phyloP scores from a whole-genome alignment of 139 green algal species.

The Pycnococcus provasolii region DNA sequence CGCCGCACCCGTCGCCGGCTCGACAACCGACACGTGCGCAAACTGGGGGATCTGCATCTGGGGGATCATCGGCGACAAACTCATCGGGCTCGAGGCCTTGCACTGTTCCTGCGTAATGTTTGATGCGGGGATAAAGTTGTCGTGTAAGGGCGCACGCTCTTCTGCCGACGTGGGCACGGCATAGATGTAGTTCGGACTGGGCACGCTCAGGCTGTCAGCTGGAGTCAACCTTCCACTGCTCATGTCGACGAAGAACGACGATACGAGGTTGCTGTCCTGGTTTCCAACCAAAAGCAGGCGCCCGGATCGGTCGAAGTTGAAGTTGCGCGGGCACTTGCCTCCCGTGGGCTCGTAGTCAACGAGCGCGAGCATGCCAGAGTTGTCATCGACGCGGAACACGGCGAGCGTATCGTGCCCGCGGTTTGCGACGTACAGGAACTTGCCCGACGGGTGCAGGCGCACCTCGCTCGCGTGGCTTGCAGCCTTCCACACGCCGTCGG shows the following conservation, averaged over 20 bases:
- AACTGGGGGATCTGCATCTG: too few species aligned
- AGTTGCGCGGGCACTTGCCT: slow-evolving; percentile 20
- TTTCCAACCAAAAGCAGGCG: slow-evolving; percentile 16
- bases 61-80: too few species aligned
- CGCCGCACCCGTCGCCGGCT: too few species aligned
- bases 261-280: slow-evolving; percentile 20
- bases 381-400: slow-evolving; percentile 5
- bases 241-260: not conserved
- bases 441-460: slow-evolving; percentile 13
- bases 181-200: slow-evolving; percentile 19
- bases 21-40: too few species aligned
- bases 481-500: slow-evolving; percentile 22
- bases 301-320: slow-evolving; percentile 8
- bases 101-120: too few species aligned
- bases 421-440: slow-evolving; percentile 19
- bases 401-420: slow-evolving; percentile 25
- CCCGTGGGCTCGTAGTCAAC: slow-evolving; percentile 2
- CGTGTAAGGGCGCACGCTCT: too few species aligned
- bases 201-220: not conserved
- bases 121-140: too few species aligned
- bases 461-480: slow-evolving; percentile 15
- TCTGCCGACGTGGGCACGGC: not conserved
- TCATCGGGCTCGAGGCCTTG: too few species aligned
- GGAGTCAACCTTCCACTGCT: not conserved
- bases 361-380: not conserved